Conservation (phyloP, 768 basidiomycete species). For the Lanmaoa pseudosensibilis region DNA sequence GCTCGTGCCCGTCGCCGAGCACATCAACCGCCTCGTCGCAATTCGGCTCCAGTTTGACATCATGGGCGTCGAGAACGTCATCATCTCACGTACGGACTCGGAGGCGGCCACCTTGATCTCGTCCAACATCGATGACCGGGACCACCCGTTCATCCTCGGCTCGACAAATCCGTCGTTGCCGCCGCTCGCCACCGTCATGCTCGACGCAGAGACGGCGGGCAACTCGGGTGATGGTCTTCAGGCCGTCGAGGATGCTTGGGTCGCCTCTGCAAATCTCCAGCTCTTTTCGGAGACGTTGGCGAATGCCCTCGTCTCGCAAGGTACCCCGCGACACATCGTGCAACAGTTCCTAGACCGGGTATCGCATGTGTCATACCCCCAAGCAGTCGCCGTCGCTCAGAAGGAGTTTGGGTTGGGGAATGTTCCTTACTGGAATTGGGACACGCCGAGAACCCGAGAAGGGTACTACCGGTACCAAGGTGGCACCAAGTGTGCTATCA, state of each 20-base stretch:
- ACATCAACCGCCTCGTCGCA: constrained; percentile 96
- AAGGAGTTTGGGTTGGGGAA: constrained; percentile 71
- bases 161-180: constrained; percentile 71
- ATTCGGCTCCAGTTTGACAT: constrained; percentile 98
- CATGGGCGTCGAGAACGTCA: constrained; percentile 95
- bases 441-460: constrained; percentile 89
- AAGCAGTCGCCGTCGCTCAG: constrained; percentile 74
- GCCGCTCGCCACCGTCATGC: constrained; percentile 79
- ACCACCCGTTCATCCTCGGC: constrained; percentile 96
- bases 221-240: constrained; percentile 80
- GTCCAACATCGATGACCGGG: constrained; percentile 95
- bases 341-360: constrained; percentile 64
- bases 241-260: constrained; percentile 87
- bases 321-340: constrained; percentile 47
- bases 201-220: constrained; percentile 78
- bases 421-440: constrained; percentile 93
- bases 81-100: constrained; percentile 93
- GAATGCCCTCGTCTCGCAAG: constrained; percentile 62
- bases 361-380: constrained; percentile 64
- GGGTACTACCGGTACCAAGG: constrained; percentile 98
- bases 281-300: constrained; percentile 76
- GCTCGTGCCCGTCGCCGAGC: constrained; percentile 94
- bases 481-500: constrained; percentile 91
- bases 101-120: constrained; percentile 97
- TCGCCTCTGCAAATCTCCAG: constrained; percentile 69